Percentiles rank a stretch among this genome's conserved stretches.
These are phyloP conservation scores for Hirsutella rhossiliensis DNA, from an alignment of 2,329 filamentous ascomycete species.

Conservation along the genomic window DNA sequence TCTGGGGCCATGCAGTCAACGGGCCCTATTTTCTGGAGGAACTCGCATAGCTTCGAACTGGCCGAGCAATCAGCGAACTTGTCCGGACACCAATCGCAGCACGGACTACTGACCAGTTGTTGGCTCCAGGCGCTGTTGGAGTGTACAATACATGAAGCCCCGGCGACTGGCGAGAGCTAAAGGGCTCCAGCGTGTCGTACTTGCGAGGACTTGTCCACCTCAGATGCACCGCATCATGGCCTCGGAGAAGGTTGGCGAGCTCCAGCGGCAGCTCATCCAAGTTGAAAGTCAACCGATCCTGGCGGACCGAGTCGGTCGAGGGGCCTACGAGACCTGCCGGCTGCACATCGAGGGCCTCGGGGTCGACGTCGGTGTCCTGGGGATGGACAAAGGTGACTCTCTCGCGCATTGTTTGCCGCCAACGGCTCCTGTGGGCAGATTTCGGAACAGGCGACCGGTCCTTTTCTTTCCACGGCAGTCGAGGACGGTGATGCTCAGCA, in stretches of 20 bases:
- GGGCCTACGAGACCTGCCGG: conserved; percentile 42
- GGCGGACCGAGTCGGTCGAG: conserved; percentile 53
- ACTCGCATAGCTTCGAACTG: conserved; percentile 41
- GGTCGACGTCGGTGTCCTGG: conserved; percentile 51
- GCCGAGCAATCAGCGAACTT: conserved; percentile 1
- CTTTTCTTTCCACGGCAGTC: too few relatives aligned
- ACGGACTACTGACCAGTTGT: conserved; percentile 7
- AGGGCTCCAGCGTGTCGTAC: conserved; percentile 53
- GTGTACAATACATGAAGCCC: conserved; percentile 76
- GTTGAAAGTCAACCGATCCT: conserved; percentile 66
- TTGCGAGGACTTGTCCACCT: conserved; percentile 56
- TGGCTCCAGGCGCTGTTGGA: conserved; percentile 22
- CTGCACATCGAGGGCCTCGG: conserved; percentile 47
- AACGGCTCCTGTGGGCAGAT: not conserved
- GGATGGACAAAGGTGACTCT: conserved; percentile 68
- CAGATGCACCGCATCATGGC: conserved; percentile 62
- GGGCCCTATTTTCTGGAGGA: conserved; percentile 46
- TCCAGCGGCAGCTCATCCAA: conserved; percentile 62
- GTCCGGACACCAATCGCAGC: not conserved
- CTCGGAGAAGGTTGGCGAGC: conserved; percentile 47
- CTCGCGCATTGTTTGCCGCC: conserved; percentile 54
- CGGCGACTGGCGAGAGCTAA: conserved; percentile 62
- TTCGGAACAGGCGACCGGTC: not conserved
- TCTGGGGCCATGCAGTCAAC: conserved; percentile 37
- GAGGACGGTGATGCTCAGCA: too few relatives aligned